Conservation (phyloP, 2,329 filamentous ascomycete species). For the Westerdykella ornata region DNA sequence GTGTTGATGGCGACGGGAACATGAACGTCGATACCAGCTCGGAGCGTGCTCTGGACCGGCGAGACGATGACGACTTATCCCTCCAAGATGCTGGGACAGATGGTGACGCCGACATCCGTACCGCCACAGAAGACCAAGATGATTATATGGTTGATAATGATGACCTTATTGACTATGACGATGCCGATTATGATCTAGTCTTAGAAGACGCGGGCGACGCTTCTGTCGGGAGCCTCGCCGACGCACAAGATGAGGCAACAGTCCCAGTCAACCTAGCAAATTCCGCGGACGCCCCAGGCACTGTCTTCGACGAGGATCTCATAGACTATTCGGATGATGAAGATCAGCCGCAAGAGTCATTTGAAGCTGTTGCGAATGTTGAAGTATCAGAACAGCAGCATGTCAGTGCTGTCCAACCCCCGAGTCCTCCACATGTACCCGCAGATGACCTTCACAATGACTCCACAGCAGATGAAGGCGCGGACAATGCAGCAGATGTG, state of each 20-base stretch:
- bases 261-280: background rate
- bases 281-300: constrained; percentile 1
- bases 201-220: background rate
- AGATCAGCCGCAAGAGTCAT: constrained; percentile 10
- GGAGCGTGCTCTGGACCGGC: constrained; percentile 10
- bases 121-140: constrained; percentile 20
- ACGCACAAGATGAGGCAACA: background rate
- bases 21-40: constrained; percentile 52
- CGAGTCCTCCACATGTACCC: background rate
- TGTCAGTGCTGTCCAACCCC: constrained; percentile 1
- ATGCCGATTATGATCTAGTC: constrained; percentile 8
- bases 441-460: background rate
- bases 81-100: constrained; percentile 46
- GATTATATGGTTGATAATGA: constrained; percentile 37
- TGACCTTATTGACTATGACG: constrained; percentile 25
- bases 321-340: constrained; percentile 33
- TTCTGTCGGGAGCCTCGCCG: background rate
- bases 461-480: background rate
- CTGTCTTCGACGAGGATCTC: constrained; percentile 22
- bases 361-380: too few species aligned
- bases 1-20: constrained; percentile 46
- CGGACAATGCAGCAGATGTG: background rate
- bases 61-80: constrained; percentile 50
- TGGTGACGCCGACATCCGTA: constrained; percentile 14
- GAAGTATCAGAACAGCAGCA: too few species aligned